A percentile compares a stretch with the other conserved stretches of the same genome.
Evolutionary conservation across 2,329 filamentous ascomycete genomes (phyloP).

Genomic region (Monilinia fructigena): DNA sequence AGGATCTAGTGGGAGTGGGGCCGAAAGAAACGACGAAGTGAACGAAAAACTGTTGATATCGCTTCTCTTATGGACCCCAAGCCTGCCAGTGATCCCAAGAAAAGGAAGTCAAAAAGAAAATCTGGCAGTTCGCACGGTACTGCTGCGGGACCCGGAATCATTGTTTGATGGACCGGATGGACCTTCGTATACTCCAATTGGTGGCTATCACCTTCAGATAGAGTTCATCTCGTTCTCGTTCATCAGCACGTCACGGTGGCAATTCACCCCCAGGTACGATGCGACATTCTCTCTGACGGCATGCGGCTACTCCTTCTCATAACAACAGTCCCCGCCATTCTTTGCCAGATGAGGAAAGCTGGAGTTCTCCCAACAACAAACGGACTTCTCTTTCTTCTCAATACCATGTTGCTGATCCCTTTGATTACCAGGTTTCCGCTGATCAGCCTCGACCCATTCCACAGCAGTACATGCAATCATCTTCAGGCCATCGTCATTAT

Average conservation of each 20-base stretch:
- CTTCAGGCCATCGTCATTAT: slow-evolving; percentile 37
- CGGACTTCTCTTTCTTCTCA: slow-evolving; percentile 38
- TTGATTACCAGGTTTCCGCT: slow-evolving; percentile 42
- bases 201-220: slow-evolving; percentile 42
- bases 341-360: slow-evolving; percentile 50
- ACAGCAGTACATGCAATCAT: slow-evolving; percentile 39
- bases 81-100: slow-evolving; percentile 29
- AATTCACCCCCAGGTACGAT: slow-evolving; percentile 30
- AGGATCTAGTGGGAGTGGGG: slow-evolving; percentile 34
- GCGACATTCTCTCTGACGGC: slow-evolving; percentile 37
- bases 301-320: slow-evolving; percentile 43
- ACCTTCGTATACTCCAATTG: slow-evolving; percentile 47
- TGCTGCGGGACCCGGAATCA: slow-evolving; percentile 44
- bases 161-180: slow-evolving; percentile 51
- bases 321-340: slow-evolving; percentile 40
- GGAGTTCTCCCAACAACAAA: slow-evolving; percentile 44
- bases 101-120: slow-evolving; percentile 37
- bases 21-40: slow-evolving; percentile 35
- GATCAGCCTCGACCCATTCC: slow-evolving; percentile 35
- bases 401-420: slow-evolving; percentile 39
- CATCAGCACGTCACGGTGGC: slow-evolving; percentile 30
- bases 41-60: slow-evolving; percentile 32
- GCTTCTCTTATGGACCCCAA: slow-evolving; percentile 33
- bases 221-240: slow-evolving; percentile 40
- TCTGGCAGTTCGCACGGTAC: slow-evolving; percentile 35